Percentiles rank a stretch among this genome's conserved stretches.
Conservation (phyloP, 495 filamentous ascomycete species). For the Podospora sp. region DNA sequence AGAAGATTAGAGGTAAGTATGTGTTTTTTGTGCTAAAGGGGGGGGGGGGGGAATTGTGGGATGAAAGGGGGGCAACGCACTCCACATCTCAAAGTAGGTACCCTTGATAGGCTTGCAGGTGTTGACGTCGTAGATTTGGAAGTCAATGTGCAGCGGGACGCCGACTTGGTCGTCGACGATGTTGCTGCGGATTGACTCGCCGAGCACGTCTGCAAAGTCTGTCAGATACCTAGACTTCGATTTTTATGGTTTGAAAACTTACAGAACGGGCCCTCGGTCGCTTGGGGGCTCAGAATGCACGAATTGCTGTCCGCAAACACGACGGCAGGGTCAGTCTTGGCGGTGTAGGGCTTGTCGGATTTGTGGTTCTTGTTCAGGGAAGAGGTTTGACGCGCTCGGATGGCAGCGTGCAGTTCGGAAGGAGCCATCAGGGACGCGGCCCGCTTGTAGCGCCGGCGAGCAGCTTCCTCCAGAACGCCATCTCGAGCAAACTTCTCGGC, state of each 20-base stretch:
- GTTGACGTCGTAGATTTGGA: slow-evolving; percentile 59
- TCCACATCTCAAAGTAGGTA: slow-evolving; percentile 62
- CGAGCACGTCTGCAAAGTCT: slow-evolving; percentile 27
- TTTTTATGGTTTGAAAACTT: background rate
- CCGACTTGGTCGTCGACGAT: slow-evolving; percentile 57
- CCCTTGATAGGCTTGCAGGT: slow-evolving; percentile 57
- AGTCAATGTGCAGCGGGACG: slow-evolving; percentile 57
- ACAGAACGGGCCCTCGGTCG: slow-evolving; percentile 12
- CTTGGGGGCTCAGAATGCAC: slow-evolving; percentile 9
- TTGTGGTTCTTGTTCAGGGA: slow-evolving; percentile 14
- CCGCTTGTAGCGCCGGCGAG: background rate
- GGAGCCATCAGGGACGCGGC: slow-evolving; percentile 4
- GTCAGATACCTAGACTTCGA: background rate
- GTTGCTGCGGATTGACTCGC: slow-evolving; percentile 52
- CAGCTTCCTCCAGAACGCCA: background rate
- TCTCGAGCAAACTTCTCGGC: background rate
- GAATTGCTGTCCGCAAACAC: slow-evolving; percentile 14
- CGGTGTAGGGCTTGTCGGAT: background rate
- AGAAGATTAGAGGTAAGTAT: background rate
- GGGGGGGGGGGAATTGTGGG: background rate
- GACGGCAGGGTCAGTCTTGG: slow-evolving; percentile 2
- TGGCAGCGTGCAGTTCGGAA: background rate
- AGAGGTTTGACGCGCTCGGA: background rate
- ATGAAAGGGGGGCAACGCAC: slow-evolving; percentile 13
- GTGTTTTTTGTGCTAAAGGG: no score